Base-by-base conservation (phyloP, 345 rosid species). In the Euphorbia lathyris region DNA sequence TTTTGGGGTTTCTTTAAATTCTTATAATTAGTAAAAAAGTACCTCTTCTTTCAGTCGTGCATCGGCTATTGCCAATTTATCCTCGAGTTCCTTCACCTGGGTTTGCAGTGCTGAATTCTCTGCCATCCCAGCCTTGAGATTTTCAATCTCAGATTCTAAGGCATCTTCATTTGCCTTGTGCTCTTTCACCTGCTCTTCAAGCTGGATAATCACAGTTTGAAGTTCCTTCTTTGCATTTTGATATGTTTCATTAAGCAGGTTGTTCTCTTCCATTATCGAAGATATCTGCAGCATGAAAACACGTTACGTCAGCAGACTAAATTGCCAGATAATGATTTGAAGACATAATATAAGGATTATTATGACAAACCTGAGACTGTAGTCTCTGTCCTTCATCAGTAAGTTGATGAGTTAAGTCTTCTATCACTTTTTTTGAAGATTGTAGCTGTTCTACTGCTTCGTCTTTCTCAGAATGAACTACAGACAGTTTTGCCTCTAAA, bases 231-330 rank as follows among this genome's bases (percentile, higher is more conserved):
- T 90, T 26, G 91, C 74, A 74, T 79, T 82, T 29, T 83, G 85
- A 66, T 85, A 72, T 27, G 86, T 76, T 80, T 88, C 93, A 68
- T 81, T 87, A 23, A 90, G 90, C 72, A 79, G 82, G 72, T 77
- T 85, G 63, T 83, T 86, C 84, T 88, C 97, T 79, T 90, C 94
- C 88, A 73, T 75, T 26, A 87, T 79, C 2, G 92, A 87, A 66
- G 83, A 81, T 19, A 92, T 84, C 99, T 95, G 83, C 22, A 73
- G 68, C 63, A 79, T 32, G 68, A 60, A 25, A 58, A 55, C 17
- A 58, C 30, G 9, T 66, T 2, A 12, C 27, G 12, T 71, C 19
- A 68, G 62, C 63, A 36, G 52, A 51, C 29, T 20, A 63, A 72
- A 58, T 57, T 17, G 38, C 34, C 64, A 25, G 22, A 38, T 56